Evolutionary conservation across 805 yeast species (phyloP).

Genomic region (Wickerhamomyces rabaulensis): DNA sequence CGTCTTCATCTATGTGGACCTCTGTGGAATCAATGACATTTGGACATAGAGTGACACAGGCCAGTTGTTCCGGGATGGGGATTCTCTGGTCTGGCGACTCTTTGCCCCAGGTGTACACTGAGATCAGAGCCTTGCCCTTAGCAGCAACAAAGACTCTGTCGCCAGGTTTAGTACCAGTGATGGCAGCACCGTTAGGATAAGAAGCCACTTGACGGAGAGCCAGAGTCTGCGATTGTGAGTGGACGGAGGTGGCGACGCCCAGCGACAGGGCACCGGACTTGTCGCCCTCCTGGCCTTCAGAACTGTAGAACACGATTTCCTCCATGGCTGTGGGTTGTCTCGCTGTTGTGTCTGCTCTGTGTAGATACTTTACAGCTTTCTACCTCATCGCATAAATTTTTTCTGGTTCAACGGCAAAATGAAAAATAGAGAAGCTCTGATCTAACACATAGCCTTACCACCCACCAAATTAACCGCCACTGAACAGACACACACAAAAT

Average conservation of each 20-base stretch:
- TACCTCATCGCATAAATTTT: background rate
- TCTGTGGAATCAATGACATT: constrained; percentile 16
- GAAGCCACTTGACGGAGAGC: constrained; percentile 45
- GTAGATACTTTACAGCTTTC: background rate
- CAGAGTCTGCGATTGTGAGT: constrained; percentile 36
- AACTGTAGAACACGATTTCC: constrained; percentile 43
- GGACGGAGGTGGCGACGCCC: constrained; percentile 37
- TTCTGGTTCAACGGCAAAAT: background rate
- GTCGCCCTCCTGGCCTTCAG: constrained; percentile 39
- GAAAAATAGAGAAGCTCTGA: background rate
- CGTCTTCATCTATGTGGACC: constrained; percentile 13
- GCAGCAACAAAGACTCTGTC: constrained; percentile 53
- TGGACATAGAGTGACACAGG: constrained; percentile 45
- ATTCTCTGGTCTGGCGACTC: constrained; percentile 72
- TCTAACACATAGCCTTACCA: too few species aligned
- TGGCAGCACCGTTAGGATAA: constrained; percentile 42
- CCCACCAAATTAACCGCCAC: background rate
- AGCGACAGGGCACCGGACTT: constrained; percentile 39
- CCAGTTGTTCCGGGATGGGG: constrained; percentile 77
- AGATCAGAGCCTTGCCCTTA: constrained; percentile 66
- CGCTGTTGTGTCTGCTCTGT: background rate
- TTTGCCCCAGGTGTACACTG: constrained; percentile 66
- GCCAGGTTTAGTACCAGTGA: constrained; percentile 36
- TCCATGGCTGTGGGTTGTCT: constrained; percentile 32
- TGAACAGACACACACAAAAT: constrained; percentile 32